Conservation (phyloP, 2,329 filamentous ascomycete genomes). For the Colletotrichum sp. region DNA sequence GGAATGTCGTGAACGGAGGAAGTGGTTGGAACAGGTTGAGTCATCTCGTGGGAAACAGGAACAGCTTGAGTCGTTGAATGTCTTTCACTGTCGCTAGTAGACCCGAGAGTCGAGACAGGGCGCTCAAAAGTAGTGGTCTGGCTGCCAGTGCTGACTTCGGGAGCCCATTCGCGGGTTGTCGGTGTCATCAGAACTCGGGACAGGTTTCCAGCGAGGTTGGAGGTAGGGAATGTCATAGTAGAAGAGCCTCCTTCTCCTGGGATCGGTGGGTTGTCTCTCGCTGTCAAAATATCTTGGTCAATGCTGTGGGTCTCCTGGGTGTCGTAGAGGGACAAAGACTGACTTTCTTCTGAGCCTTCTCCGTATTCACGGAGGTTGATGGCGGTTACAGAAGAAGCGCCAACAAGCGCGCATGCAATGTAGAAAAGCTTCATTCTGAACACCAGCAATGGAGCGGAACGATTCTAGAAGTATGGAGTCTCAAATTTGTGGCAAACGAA, state of each 20-base stretch:
- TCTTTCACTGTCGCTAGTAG: rapidly evolving
- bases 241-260: rapidly evolving
- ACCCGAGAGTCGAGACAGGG: rapidly evolving
- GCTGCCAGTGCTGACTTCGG: rapidly evolving
- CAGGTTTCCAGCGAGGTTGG: background rate
- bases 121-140: background rate
- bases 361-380: background rate
- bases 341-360: rapidly evolving
- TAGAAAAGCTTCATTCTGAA: background rate
- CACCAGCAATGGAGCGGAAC: too few species aligned
- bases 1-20: rapidly evolving
- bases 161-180: background rate
- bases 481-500: too few species aligned
- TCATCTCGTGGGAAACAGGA: rapidly evolving
- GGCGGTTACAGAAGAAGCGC: rapidly evolving
- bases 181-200: background rate
- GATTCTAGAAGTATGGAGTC: too few species aligned
- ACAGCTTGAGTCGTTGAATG: background rate
- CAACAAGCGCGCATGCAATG: background rate
- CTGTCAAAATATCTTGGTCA: rapidly evolving
- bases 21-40: background rate
- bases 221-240: rapidly evolving
- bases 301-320: background rate
- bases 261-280: background rate
- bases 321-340: rapidly evolving